Base-by-base conservation (phyloP, 1,139 yeast species). In the Protomyces inouyei region DNA sequence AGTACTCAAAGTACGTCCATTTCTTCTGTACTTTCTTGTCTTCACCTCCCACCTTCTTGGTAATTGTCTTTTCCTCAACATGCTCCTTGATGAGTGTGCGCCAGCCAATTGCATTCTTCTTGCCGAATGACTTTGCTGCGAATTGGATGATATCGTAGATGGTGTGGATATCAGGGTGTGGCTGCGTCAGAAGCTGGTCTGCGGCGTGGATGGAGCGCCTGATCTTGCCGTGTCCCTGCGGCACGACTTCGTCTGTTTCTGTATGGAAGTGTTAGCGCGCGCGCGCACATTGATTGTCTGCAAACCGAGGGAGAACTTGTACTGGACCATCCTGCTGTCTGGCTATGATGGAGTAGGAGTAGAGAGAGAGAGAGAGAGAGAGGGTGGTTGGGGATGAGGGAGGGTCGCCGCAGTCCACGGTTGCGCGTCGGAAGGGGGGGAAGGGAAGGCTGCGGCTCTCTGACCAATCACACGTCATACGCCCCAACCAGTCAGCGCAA, bases 1-100 rank as follows among this genome's bases (percentile, higher is more conserved):
- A 82, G 74, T 87, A 78, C 76, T 95, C 97, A 75, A 82, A 95
- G 76, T 79, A 93, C 64, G 81, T 77, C 99, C 99, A 93, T 63
- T 85, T 85, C 79, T 93, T 93, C 73, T 87, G 88, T 60, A 87
- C 86, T 70, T 83, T 79, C 46, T 77, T 78, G 66, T 84, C 84
- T 74, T 87, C 81, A 67, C 98, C 98, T 69, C 91, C 88, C 60
- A 93, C 79, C 66, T 83, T 75, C 79, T 90, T 92, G 70, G 84
- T 85, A 65, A 93, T 82, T 72, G 80, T 80, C 77, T 90, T 92
- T 66, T 79, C 82, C 75, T 93, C 98, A 64, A 78, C 81, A 76
- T 91, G 93, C 65, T 88, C 75, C 65, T 90, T 92, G 54, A 82
- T 70, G 67, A 88, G 78, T 57, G 85, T 84, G 79, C 99, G 86